Conservation (phyloP, 192 early-diverging fungal genomes). For the Chytriomyces sp. region DNA sequence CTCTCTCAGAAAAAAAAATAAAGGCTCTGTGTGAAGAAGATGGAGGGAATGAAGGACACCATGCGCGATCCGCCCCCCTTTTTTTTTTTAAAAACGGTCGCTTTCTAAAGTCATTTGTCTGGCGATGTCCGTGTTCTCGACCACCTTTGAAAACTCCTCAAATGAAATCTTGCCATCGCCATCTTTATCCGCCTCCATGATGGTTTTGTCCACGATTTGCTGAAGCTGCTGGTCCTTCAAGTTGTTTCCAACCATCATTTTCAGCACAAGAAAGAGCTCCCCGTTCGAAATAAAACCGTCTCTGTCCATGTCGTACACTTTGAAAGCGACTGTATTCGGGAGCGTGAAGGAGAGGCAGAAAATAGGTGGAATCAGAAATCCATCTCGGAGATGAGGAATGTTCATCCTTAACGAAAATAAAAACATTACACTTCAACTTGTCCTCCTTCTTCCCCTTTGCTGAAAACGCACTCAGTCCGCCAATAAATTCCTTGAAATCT, state of each 20-base stretch:
- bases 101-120: slow-evolving; percentile 92
- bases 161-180: slow-evolving; percentile 95
- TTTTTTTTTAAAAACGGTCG: slow-evolving; percentile 47
- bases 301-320: slow-evolving; percentile 99
- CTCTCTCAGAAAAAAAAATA: no score
- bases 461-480: slow-evolving; percentile 91
- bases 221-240: slow-evolving; percentile 95
- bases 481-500: slow-evolving; percentile 98
- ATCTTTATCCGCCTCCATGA: slow-evolving; percentile 96
- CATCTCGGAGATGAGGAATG: neutral
- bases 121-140: slow-evolving; percentile 95
- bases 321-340: slow-evolving; percentile 82
- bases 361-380: neutral
- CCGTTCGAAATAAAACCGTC: slow-evolving; percentile 99
- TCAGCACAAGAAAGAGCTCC: slow-evolving; percentile 95
- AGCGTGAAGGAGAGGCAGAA: slow-evolving; percentile 1
- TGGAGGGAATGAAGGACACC: no score
- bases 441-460: slow-evolving; percentile 93
- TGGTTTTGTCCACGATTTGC: slow-evolving; percentile 99
- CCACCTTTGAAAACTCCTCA: slow-evolving; percentile 92
- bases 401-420: no score
- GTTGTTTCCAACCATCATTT: slow-evolving; percentile 99
- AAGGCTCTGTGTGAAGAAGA: no score
- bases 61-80: no score
- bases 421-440: slow-evolving; percentile 85